Conservation (phyloP, 441 rosid species). For the Croton setiger region DNA sequence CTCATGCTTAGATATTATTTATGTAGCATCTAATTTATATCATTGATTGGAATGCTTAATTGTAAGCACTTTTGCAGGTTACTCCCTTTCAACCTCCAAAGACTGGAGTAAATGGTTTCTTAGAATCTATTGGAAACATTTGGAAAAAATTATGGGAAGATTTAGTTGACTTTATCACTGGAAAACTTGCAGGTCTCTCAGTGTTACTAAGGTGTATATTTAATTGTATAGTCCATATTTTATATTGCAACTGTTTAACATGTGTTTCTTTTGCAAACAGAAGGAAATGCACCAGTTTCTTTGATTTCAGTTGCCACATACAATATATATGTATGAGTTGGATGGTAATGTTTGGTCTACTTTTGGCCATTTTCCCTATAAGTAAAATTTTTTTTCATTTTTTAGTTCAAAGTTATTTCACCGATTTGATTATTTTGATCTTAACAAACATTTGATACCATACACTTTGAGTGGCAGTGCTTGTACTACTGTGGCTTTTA, state of each 20-base stretch:
- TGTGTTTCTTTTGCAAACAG: constrained; percentile 33
- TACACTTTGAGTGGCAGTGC: constrained; percentile 43
- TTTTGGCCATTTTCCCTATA: constrained; percentile 67
- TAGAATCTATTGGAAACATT: constrained; percentile 51
- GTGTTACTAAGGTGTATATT: neutral
- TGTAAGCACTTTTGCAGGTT: constrained; percentile 42
- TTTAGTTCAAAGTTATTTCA: neutral
- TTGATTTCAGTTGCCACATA: constrained; percentile 87
- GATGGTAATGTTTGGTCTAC: constrained; percentile 73
- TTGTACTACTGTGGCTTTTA: constrained; percentile 78
- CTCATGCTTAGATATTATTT: too few relatives aligned
- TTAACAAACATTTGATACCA: constrained; percentile 13
- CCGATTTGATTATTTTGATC: constrained; percentile 16
- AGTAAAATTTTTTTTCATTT: constrained; percentile 36
- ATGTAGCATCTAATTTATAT: too few relatives aligned
- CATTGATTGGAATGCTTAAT: neutral
- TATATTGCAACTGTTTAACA: constrained; percentile 15
- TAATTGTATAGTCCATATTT: constrained; percentile 17
- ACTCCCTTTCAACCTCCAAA: constrained; percentile 66
- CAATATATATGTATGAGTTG: constrained; percentile 91
- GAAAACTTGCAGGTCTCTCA: constrained; percentile 72
- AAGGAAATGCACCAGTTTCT: constrained; percentile 70
- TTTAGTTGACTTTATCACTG: constrained; percentile 67
- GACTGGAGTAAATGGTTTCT: constrained; percentile 51
- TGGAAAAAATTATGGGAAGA: constrained; percentile 68